phyloP scores from a whole-genome alignment of 164 flowering plant species.

The Dillenia turbinata region DNA sequence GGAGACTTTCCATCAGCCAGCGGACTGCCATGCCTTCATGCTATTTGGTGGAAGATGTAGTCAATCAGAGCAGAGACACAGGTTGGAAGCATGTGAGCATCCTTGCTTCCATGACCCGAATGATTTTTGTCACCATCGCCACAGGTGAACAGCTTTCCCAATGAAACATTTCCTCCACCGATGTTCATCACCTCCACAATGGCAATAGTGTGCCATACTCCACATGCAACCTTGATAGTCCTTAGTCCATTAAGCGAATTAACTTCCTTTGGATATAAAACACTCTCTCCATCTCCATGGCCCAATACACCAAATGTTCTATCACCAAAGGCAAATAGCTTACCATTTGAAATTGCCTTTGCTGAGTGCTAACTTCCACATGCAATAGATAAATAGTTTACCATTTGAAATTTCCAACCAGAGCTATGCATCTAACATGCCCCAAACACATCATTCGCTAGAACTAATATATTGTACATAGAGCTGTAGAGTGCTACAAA shows the following conservation, averaged over 20 bases:
- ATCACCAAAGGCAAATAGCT: conserved; percentile 76
- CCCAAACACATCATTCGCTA: neutral
- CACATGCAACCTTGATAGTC: conserved; percentile 72
- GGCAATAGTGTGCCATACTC: conserved; percentile 86
- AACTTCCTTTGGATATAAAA: conserved; percentile 66
- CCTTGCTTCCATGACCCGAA: conserved; percentile 80
- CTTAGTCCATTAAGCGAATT: conserved; percentile 48
- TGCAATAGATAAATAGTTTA: conserved; percentile 37
- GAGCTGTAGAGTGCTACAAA: too few species aligned
- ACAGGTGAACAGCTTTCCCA: conserved; percentile 81
- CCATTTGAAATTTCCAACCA: too few species aligned
- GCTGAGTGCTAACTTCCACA: conserved; percentile 93
- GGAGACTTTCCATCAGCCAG: conserved; percentile 56
- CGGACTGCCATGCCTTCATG: conserved; percentile 68
- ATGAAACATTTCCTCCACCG: conserved; percentile 24
- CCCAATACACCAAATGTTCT: conserved; percentile 81
- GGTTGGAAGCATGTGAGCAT: conserved; percentile 54
- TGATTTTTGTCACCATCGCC: conserved; percentile 81
- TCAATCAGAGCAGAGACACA: conserved; percentile 62
- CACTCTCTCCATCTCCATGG: conserved; percentile 73
- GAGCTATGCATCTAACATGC: neutral
- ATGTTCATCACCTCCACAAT: conserved; percentile 62
- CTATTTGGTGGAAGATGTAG: conserved; percentile 65
- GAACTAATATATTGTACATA: too few species aligned
- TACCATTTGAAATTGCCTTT: conserved; percentile 54